These are phyloP conservation scores for Plasmodium relictum DNA, from an alignment of 169 alveolate genomes.

Conservation along the genomic window DNA sequence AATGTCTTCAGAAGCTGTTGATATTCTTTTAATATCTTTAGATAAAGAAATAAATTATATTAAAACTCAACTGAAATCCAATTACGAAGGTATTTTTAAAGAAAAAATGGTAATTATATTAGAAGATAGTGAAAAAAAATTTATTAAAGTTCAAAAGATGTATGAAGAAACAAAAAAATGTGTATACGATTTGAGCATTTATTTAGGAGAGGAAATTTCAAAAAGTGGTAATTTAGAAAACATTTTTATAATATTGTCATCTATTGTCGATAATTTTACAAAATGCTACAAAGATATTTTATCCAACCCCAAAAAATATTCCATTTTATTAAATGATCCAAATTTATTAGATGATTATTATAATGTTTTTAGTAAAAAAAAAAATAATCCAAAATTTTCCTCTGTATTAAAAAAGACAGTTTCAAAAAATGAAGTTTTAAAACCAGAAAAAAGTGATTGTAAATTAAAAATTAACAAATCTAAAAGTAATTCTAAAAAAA, in stretches of 20 bases:
- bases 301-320: slow-evolving; percentile 63
- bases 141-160: slow-evolving; percentile 13
- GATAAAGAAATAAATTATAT: slow-evolving; percentile 71
- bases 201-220: slow-evolving; percentile 72
- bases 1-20: slow-evolving; percentile 78
- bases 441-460: slow-evolving; percentile 4
- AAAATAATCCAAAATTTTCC: slow-evolving; percentile 10
- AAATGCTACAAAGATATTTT: slow-evolving; percentile 74
- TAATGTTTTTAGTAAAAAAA: slow-evolving; percentile 51
- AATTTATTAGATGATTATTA: slow-evolving; percentile 68
- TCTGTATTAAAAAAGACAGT: slow-evolving; percentile 1
- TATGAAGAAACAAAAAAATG: slow-evolving; percentile 69
- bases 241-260: slow-evolving; percentile 71
- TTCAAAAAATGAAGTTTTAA: not conserved
- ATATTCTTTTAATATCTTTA: slow-evolving; percentile 56
- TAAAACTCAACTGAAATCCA: slow-evolving; percentile 32
- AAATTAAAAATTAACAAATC: slow-evolving; percentile 24
- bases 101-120: slow-evolving; percentile 66
- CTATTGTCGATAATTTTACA: slow-evolving; percentile 66
- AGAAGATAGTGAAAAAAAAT: slow-evolving; percentile 70
- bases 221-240: slow-evolving; percentile 52
- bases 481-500: slow-evolving; percentile 10
- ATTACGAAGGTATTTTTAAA: slow-evolving; percentile 56
- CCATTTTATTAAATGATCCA: slow-evolving; percentile 71
- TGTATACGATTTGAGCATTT: slow-evolving; percentile 53